Evolutionary conservation across 768 basidiomycete species (phyloP).

Genomic region (Boletus vinaceobasis): DNA sequence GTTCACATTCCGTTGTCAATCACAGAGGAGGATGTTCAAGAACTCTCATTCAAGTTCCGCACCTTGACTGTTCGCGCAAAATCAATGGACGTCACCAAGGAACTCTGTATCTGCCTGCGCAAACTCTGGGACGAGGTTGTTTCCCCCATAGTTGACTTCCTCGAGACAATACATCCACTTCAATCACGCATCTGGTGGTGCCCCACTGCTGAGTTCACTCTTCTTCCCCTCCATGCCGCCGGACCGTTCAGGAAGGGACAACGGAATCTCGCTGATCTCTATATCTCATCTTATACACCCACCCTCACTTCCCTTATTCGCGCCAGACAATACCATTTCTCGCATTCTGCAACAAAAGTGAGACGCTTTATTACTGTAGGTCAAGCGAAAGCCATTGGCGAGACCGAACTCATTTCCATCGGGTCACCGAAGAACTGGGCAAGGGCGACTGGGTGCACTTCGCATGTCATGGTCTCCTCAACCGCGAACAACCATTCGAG

Average conservation of each 20-base stretch:
- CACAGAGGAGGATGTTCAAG: neutral
- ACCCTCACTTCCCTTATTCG: neutral
- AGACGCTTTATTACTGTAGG: neutral
- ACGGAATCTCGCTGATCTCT: slow-evolving; percentile 2
- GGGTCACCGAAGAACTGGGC: neutral
- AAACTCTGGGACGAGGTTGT: slow-evolving; percentile 18
- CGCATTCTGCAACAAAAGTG: neutral
- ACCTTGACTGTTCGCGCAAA: neutral
- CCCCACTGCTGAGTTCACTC: slow-evolving; percentile 7
- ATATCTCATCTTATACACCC: slow-evolving; percentile 14
- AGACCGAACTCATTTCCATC: slow-evolving; percentile 1
- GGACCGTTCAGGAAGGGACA: slow-evolving; percentile 4
- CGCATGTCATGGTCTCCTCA: slow-evolving; percentile 16
- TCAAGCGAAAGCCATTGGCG: neutral
- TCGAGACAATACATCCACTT: neutral
- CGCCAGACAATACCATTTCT: neutral
- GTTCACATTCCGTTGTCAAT: neutral
- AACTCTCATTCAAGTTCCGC: neutral
- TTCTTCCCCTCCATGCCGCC: slow-evolving; percentile 21
- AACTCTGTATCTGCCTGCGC: neutral
- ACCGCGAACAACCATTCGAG: slow-evolving; percentile 10
- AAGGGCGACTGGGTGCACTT: neutral
- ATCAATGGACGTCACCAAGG: neutral
- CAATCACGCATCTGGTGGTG: slow-evolving; percentile 8
- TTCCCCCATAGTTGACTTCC: slow-evolving; percentile 1